Conservation (phyloP, 805 yeast species). For the Yarrowia osloensis region DNA sequence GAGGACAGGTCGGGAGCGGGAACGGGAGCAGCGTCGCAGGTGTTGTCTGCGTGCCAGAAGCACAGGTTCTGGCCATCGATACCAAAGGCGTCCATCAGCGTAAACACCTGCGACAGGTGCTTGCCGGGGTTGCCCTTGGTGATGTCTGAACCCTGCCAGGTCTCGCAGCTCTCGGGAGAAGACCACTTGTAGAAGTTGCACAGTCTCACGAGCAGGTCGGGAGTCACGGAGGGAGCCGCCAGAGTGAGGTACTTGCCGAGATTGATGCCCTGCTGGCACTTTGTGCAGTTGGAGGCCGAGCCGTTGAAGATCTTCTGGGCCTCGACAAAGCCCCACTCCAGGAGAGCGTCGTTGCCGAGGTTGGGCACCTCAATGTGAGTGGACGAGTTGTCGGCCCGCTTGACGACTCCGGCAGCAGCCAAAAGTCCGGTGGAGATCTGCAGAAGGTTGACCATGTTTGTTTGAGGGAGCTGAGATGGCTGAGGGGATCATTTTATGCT, state of each 20-base stretch:
- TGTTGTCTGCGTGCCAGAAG: constrained; percentile 44
- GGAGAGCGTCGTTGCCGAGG: not conserved
- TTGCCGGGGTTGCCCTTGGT: constrained; percentile 6
- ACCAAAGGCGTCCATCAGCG: constrained; percentile 55
- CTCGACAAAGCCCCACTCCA: not conserved
- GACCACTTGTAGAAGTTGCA: constrained; percentile 3
- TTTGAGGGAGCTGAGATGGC: not conserved
- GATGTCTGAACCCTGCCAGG: not conserved
- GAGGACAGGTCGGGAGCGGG: not conserved
- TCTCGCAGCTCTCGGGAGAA: not conserved
- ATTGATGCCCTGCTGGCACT: constrained; percentile 7
- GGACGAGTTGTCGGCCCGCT: not conserved
- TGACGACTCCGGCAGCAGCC: not conserved
- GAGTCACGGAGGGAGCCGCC: not conserved
- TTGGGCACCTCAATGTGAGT: constrained; percentile 4
- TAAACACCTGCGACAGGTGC: constrained; percentile 53
- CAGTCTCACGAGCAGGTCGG: not conserved
- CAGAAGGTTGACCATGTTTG: not conserved
- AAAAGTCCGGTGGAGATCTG: not conserved
- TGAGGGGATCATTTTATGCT: too few species aligned
- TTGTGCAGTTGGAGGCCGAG: not conserved
- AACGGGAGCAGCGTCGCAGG: not conserved
- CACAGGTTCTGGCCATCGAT: constrained; percentile 58
- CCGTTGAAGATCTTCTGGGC: not conserved
- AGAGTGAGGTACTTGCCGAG: not conserved